Percentiles rank a stretch among this genome's conserved stretches.
Evolutionary conservation across 1,284 basidiomycete species (phyloP).

Genomic region (Peniophora sp.): DNA sequence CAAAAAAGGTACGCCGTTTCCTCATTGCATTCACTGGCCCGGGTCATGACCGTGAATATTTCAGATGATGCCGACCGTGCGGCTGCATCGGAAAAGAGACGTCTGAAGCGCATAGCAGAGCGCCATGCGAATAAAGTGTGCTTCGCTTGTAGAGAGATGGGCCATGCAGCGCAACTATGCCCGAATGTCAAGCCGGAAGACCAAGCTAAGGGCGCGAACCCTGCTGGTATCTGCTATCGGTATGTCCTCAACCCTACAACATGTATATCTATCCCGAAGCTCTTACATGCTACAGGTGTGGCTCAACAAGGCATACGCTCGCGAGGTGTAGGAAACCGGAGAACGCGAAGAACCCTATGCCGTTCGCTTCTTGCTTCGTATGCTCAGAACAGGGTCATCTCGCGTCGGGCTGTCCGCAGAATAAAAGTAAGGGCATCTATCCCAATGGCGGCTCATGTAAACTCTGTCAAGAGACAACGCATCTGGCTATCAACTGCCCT

Average conservation of each 20-base stretch:
- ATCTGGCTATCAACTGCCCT: slow-evolving; percentile 81
- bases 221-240: slow-evolving; percentile 80
- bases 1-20: slow-evolving; percentile 11
- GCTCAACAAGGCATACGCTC: slow-evolving; percentile 73
- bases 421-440: slow-evolving; percentile 77
- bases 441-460: slow-evolving; percentile 90
- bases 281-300: slow-evolving; percentile 52
- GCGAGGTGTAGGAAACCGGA: slow-evolving; percentile 65
- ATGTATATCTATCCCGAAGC: background rate
- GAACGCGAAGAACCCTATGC: slow-evolving; percentile 65
- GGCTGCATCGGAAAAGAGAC: slow-evolving; percentile 47
- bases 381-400: slow-evolving; percentile 79
- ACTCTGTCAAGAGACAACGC: slow-evolving; percentile 76
- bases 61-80: slow-evolving; percentile 16
- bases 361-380: slow-evolving; percentile 89
- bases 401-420: slow-evolving; percentile 75
- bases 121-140: slow-evolving; percentile 61
- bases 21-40: background rate
- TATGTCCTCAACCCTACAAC: slow-evolving; percentile 25
- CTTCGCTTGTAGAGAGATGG: slow-evolving; percentile 82
- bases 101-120: slow-evolving; percentile 60
- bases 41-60: too few species aligned
- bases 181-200: slow-evolving; percentile 37
- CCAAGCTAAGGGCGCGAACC: slow-evolving; percentile 21
- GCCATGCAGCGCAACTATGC: slow-evolving; percentile 83